A percentile compares a stretch with the other conserved stretches of the same genome.
phyloP scores from a whole-genome alignment of 495 filamentous ascomycete species.

The Xylaria nigripes region DNA sequence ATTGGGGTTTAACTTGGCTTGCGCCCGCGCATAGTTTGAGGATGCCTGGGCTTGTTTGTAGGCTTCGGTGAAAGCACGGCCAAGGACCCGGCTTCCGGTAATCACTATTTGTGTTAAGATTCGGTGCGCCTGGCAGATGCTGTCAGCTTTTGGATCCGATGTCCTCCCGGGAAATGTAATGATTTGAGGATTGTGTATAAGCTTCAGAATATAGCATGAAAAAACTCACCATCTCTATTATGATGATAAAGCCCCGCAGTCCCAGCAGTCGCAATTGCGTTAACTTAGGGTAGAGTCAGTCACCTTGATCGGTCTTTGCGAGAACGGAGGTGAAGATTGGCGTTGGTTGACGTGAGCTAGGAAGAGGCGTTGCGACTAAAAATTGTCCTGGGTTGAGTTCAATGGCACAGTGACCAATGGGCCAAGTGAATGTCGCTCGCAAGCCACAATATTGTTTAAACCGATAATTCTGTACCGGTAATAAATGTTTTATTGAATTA shows the following conservation, averaged over 20 bases:
- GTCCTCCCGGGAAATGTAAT: background rate
- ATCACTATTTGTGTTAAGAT: slow-evolving; percentile 89
- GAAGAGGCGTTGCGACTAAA: slow-evolving; percentile 9
- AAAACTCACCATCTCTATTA: slow-evolving; percentile 6
- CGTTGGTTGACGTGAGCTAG: slow-evolving; percentile 2
- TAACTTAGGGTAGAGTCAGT: background rate
- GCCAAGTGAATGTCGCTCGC: background rate
- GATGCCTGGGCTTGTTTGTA: slow-evolving; percentile 86
- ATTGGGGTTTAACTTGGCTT: slow-evolving; percentile 44
- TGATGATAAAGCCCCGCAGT: background rate
- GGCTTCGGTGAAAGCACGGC: slow-evolving; percentile 84
- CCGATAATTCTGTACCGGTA: no score
- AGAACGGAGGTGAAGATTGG: background rate
- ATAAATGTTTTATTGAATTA: no score
- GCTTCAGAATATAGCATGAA: background rate
- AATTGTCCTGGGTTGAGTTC: slow-evolving; percentile 9
- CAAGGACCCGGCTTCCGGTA: slow-evolving; percentile 81
- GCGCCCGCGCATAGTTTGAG: slow-evolving; percentile 66
- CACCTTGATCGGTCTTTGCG: background rate
- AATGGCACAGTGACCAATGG: background rate
- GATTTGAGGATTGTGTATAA: background rate
- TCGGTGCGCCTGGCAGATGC: slow-evolving; percentile 68
- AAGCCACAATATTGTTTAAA: no score
- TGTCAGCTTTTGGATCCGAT: background rate
- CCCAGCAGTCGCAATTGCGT: background rate